Conservation (phyloP, 2,329 filamentous ascomycete genomes). For the Trichoderma koningii region DNA sequence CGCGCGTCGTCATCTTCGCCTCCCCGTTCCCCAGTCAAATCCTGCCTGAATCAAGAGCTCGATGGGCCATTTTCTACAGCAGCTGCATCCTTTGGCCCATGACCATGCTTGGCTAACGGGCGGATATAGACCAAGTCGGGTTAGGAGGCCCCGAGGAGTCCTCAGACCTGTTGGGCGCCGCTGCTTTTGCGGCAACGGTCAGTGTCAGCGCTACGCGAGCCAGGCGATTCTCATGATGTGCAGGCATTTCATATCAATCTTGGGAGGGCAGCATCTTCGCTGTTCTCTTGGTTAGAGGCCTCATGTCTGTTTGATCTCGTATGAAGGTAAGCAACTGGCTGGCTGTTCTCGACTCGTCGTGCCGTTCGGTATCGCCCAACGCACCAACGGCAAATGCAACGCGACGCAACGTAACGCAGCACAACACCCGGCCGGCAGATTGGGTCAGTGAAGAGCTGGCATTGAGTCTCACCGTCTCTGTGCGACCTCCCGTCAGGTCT, state of each 20-base stretch:
- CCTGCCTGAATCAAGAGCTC: not conserved
- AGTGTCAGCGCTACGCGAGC: not conserved
- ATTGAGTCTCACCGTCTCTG: not conserved
- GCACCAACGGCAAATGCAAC: not conserved
- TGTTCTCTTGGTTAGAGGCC: not conserved
- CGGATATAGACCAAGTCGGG: not conserved
- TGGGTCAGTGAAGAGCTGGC: not conserved
- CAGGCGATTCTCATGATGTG: not conserved
- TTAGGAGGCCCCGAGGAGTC: not conserved
- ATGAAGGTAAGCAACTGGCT: not conserved
- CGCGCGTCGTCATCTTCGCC: slow-evolving; percentile 18
- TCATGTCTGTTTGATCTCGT: not conserved
- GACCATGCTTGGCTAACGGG: not conserved
- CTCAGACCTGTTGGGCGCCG: not conserved
- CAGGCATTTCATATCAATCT: not conserved
- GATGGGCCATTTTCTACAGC: not conserved
- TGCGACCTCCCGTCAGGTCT: not conserved
- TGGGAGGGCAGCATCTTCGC: not conserved
- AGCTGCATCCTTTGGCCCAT: not conserved
- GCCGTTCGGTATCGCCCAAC: slow-evolving; percentile 6
- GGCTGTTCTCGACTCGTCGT: not conserved
- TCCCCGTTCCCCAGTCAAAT: not conserved
- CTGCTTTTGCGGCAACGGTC: not conserved
- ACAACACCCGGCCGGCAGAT: not conserved
- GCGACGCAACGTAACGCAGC: not conserved